These are phyloP conservation scores for Zymoseptoria crescenta DNA, from an alignment of 2,329 filamentous ascomycete genomes.

Conservation along the genomic window DNA sequence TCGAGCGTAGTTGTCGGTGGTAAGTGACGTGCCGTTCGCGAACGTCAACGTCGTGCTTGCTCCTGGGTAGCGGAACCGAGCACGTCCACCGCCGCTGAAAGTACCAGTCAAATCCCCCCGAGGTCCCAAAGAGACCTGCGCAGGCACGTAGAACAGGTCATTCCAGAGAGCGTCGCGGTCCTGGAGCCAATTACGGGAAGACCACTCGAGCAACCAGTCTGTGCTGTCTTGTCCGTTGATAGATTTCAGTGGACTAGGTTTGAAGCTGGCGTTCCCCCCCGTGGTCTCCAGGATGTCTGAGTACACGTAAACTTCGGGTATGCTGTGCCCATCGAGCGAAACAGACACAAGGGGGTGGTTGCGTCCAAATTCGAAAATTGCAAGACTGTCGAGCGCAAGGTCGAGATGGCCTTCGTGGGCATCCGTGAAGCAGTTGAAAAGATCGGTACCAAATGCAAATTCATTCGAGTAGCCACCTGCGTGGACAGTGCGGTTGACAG, in stretches of 20 bases:
- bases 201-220: constrained; percentile 38
- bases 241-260: constrained; percentile 43
- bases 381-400: constrained; percentile 42
- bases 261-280: constrained; percentile 34
- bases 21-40: constrained; percentile 37
- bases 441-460: constrained; percentile 41
- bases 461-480: constrained; percentile 33
- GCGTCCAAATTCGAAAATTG: constrained; percentile 45
- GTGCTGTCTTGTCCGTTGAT: constrained; percentile 52
- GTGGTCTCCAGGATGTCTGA: constrained; percentile 39
- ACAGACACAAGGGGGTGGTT: constrained; percentile 50
- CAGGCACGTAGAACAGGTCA: constrained; percentile 41
- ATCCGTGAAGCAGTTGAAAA: constrained; percentile 46
- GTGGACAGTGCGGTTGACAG: constrained; percentile 34
- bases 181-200: no score
- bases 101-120: constrained; percentile 36
- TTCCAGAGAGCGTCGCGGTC: constrained; percentile 53
- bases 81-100: constrained; percentile 39
- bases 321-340: constrained; percentile 50
- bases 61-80: constrained; percentile 38
- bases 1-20: constrained; percentile 38
- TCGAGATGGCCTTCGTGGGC: constrained; percentile 59
- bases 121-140: constrained; percentile 36
- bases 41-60: constrained; percentile 38
- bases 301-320: constrained; percentile 52